phyloP scores from a whole-genome alignment of 192 early-diverging fungal species.

The Pecoramyces ruminantium region DNA sequence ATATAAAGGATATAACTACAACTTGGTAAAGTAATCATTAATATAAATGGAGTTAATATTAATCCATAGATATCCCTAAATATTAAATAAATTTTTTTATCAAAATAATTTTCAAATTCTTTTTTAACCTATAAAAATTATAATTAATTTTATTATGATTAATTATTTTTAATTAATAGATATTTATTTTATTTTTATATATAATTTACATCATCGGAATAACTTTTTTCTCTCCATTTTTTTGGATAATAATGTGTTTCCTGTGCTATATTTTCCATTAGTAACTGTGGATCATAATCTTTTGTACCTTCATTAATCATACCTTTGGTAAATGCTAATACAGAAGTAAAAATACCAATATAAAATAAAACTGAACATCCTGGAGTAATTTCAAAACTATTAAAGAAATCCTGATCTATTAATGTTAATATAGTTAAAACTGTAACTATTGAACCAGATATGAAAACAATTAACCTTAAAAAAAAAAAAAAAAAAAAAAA shows the following conservation, averaged over 20 bases:
- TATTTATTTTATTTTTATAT: too few relatives aligned
- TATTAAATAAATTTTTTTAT: constrained; percentile 61
- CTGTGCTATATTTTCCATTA: constrained; percentile 61
- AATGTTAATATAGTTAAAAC: constrained; percentile 66
- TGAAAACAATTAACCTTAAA: constrained; percentile 66
- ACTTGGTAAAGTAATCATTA: constrained; percentile 23
- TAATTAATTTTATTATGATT: too few relatives aligned
- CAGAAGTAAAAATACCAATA: constrained; percentile 68
- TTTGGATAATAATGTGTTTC: constrained; percentile 80
- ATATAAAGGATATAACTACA: constrained; percentile 35
- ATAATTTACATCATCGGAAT: constrained; percentile 70
- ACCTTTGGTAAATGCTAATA: constrained; percentile 60
- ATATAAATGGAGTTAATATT: constrained; percentile 62
- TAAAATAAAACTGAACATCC: constrained; percentile 85
- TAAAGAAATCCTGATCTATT: constrained; percentile 69
- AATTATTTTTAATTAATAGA: neutral
- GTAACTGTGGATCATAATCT: constrained; percentile 62
- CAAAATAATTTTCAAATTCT: constrained; percentile 63
- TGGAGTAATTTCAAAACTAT: constrained; percentile 82
- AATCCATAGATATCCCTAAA: constrained; percentile 66
- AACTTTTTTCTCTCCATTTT: constrained; percentile 64
- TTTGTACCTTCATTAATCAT: constrained; percentile 69
- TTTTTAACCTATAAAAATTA: constrained; percentile 50
- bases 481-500: neutral
- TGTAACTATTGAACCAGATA: constrained; percentile 75